phyloP scores from a whole-genome alignment of 345 rosid species.

The Dovyalis caffra region DNA sequence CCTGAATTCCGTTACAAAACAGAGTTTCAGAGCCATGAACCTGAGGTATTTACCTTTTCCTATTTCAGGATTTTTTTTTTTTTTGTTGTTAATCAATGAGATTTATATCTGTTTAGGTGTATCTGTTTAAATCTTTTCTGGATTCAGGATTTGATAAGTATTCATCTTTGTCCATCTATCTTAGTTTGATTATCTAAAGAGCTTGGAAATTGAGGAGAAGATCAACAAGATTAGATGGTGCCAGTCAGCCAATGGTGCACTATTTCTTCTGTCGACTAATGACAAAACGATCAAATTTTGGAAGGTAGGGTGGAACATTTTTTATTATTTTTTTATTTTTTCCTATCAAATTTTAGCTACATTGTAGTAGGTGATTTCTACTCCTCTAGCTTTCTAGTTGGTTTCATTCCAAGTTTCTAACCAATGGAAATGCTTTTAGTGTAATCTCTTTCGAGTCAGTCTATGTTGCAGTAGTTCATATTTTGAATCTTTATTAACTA shows the following conservation, averaged over 20 bases:
- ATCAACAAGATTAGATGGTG: slow-evolving; percentile 96
- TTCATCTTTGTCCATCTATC: slow-evolving; percentile 17
- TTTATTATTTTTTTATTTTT: neutral
- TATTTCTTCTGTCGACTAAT: slow-evolving; percentile 86
- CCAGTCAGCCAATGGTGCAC: slow-evolving; percentile 75
- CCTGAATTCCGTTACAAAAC: slow-evolving; percentile 90
- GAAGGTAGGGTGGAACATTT: slow-evolving; percentile 58
- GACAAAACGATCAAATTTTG: slow-evolving; percentile 83
- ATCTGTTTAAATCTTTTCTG: neutral
- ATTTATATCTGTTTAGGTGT: neutral
- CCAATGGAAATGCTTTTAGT: neutral
- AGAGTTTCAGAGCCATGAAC: slow-evolving; percentile 96
- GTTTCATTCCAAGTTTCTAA: neutral
- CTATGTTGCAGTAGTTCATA: neutral
- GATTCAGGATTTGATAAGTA: neutral
- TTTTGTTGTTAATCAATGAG: neutral
- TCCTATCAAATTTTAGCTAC: neutral
- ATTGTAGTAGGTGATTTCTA: neutral
- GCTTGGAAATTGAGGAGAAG: slow-evolving; percentile 98
- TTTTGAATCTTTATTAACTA: neutral
- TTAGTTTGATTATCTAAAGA: slow-evolving; percentile 95
- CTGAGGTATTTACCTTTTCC: slow-evolving; percentile 54
- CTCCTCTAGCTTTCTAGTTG: neutral
- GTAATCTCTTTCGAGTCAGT: neutral
- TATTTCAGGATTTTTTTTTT: neutral